Conservation (phyloP, 176 grass and related monocot species). For the Elaeis guineensis region DNA sequence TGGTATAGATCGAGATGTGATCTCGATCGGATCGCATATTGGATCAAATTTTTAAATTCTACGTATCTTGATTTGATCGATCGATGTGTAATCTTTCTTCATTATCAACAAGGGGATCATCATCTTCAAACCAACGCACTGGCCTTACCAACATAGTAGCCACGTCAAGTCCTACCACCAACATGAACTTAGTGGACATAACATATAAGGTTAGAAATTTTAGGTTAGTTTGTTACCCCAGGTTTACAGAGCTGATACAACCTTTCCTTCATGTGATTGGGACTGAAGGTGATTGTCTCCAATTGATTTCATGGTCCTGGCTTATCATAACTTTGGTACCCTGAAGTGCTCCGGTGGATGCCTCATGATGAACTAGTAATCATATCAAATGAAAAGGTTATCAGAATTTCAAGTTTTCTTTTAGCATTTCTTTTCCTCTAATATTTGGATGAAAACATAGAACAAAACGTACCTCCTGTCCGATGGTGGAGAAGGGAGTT, state of each 20-base stretch:
- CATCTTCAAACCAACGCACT: no score
- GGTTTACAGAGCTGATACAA: conserved; percentile 3
- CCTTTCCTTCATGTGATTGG: background rate
- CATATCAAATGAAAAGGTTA: background rate
- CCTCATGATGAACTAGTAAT: background rate
- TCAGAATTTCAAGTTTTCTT: background rate
- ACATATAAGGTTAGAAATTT: background rate
- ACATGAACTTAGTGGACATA: no score
- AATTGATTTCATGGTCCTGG: background rate
- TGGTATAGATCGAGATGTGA: no score
- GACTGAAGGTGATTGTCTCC: background rate
- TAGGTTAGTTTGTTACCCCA: background rate
- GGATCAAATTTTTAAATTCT: no score
- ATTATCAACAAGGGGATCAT: no score
- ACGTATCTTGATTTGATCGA: no score
- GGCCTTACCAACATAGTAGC: no score
- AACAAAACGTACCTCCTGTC: conserved; percentile 18
- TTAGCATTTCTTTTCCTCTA: no score
- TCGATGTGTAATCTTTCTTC: no score
- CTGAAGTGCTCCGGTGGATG: background rate
- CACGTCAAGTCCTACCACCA: no score
- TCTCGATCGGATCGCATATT: no score
- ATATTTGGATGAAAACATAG: background rate
- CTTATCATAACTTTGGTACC: background rate
- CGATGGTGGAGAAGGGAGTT: conserved; percentile 4